These are phyloP conservation scores for Cicer yamashitae DNA, from an alignment of 306 rosid genomes.

Conservation along the genomic window DNA sequence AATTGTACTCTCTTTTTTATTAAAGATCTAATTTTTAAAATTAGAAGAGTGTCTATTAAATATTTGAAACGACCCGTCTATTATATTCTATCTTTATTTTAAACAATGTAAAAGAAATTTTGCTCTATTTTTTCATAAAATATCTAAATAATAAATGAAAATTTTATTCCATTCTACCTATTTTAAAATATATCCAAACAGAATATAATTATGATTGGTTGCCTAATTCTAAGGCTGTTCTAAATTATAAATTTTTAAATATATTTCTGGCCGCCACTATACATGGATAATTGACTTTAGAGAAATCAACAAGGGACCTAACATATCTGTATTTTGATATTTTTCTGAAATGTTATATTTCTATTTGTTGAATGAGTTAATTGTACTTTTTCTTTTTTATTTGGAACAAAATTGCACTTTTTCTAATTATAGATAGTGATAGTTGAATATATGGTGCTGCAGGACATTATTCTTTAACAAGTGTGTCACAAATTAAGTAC, in stretches of 20 bases:
- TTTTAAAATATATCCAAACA: no score
- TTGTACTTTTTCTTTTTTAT: background rate
- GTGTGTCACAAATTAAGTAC: background rate
- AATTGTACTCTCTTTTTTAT: no score
- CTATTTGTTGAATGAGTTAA: background rate
- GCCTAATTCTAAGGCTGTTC: constrained; percentile 38
- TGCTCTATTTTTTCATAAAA: no score
- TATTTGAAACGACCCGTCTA: no score
- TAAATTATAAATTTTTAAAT: background rate
- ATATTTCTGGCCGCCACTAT: constrained; percentile 34
- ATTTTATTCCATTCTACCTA: no score
- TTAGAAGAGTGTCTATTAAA: no score
- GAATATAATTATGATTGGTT: constrained; percentile 35
- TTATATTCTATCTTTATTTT: no score
- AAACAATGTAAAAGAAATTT: no score
- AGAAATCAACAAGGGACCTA: constrained; percentile 3
- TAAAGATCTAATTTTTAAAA: no score
- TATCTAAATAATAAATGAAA: no score
- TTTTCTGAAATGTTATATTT: background rate
- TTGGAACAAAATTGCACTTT: no score
- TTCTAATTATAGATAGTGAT: background rate
- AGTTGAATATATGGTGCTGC: constrained; percentile 30
- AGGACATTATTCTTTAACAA: constrained; percentile 6
- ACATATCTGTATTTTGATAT: background rate
- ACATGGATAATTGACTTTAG: constrained; percentile 20